Percentiles rank a stretch among this genome's conserved stretches.
Conservation (phyloP, 306 rosid genomes). For the Prunus salicina region DNA sequence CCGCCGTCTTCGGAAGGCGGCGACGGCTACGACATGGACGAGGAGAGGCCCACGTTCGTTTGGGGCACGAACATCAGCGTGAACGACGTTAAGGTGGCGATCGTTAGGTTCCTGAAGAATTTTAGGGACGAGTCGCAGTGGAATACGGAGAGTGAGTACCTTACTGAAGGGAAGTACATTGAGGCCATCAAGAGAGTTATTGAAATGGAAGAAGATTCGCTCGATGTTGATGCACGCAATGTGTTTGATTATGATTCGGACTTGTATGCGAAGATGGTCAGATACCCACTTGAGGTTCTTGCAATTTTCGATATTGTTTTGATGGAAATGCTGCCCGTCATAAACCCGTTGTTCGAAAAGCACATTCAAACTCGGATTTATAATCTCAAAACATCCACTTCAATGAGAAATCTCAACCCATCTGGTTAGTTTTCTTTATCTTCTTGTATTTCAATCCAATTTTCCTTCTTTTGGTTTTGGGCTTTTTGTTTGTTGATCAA, state of each 20-base stretch:
- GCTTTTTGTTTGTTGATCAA: neutral
- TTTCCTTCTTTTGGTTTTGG: neutral
- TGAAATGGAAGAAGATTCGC: conserved; percentile 76
- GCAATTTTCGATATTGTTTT: conserved; percentile 91
- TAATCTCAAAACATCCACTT: conserved; percentile 68
- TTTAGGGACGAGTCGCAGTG: conserved; percentile 53
- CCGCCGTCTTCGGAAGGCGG: conserved; percentile 81
- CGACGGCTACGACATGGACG: conserved; percentile 70
- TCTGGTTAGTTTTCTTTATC: conserved; percentile 53
- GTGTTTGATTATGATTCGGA: conserved; percentile 88
- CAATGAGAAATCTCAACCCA: conserved; percentile 93
- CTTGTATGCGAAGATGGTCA: conserved; percentile 85
- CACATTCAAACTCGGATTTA: conserved; percentile 90
- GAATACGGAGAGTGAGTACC: conserved; percentile 48
- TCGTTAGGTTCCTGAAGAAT: conserved; percentile 69
- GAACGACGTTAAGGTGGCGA: conserved; percentile 82
- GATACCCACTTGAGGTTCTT: conserved; percentile 94
- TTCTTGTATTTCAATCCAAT: neutral
- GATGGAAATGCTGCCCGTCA: conserved; percentile 85
- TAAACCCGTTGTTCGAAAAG: conserved; percentile 78
- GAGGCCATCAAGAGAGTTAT: conserved; percentile 59
- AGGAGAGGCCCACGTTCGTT: conserved; percentile 74
- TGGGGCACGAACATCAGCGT: conserved; percentile 99
- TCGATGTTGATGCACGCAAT: conserved; percentile 75
- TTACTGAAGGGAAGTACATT: conserved; percentile 75